Conservation (phyloP, 345 rosid genomes). For the Chamaenerion angustifolium region DNA sequence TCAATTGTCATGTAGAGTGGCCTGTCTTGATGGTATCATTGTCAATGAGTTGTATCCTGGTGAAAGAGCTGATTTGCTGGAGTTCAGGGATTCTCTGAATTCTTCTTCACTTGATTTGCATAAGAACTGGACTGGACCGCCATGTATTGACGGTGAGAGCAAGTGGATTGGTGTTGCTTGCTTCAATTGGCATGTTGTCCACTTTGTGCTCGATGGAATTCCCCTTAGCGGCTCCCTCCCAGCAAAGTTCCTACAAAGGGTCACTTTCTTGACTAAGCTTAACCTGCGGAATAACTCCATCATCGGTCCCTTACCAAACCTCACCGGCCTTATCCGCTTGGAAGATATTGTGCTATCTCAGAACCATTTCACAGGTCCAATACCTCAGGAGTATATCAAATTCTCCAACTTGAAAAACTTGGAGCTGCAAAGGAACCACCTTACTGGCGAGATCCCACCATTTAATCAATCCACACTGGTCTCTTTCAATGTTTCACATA, state of each 20-base stretch:
- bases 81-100: constrained; percentile 22
- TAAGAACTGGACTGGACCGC: constrained; percentile 38
- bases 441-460: constrained; percentile 29
- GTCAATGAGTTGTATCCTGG: constrained; percentile 11
- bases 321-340: constrained; percentile 16
- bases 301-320: constrained; percentile 28
- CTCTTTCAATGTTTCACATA: constrained; percentile 34
- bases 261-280: constrained; percentile 25
- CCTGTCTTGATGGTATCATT: neutral
- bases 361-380: constrained; percentile 27
- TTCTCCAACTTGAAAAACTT: constrained; percentile 18
- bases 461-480: constrained; percentile 24
- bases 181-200: constrained; percentile 25
- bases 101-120: constrained; percentile 18
- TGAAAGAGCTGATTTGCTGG: constrained; percentile 27
- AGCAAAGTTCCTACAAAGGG: constrained; percentile 16
- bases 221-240: constrained; percentile 35
- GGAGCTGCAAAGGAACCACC: constrained; percentile 31
- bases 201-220: constrained; percentile 29
- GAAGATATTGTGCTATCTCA: constrained; percentile 22
- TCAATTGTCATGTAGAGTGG: neutral
- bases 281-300: constrained; percentile 30
- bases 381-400: constrained; percentile 18
- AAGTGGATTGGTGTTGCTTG: constrained; percentile 38
- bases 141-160: constrained; percentile 22